These are phyloP conservation scores for Cairneyella variabilis DNA, from an alignment of 495 filamentous ascomycete species.

Conservation along the genomic window DNA sequence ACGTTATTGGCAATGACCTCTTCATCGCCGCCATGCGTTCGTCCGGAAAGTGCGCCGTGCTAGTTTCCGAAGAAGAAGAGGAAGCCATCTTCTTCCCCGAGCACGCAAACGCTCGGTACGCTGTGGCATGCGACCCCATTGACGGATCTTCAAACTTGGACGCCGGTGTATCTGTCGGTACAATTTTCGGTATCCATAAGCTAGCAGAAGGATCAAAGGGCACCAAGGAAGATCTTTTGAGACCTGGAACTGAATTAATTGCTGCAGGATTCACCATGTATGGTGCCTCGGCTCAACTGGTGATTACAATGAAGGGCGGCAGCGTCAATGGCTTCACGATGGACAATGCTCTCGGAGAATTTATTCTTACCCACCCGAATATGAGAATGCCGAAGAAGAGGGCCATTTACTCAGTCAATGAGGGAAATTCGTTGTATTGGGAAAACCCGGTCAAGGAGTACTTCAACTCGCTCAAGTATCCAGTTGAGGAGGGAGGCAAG, in stretches of 20 bases:
- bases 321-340: conserved; percentile 95
- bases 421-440: conserved; percentile 97
- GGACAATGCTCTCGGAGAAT: conserved; percentile 93
- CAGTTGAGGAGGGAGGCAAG: conserved; percentile 65
- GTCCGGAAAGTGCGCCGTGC: conserved; percentile 79
- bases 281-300: conserved; percentile 90
- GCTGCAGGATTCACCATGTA: conserved; percentile 99
- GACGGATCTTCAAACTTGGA: conserved; percentile 97
- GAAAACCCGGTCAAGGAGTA: conserved; percentile 83
- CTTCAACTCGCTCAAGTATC: conserved; percentile 82
- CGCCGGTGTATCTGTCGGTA: conserved; percentile 95
- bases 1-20: conserved; percentile 97
- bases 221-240: conserved; percentile 77
- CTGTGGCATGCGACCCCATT: conserved; percentile 95
- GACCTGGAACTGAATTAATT: conserved; percentile 84
- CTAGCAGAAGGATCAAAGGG: conserved; percentile 67
- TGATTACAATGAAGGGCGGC: conserved; percentile 94
- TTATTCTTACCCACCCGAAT: conserved; percentile 95
- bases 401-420: conserved; percentile 96
- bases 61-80: conserved; percentile 97
- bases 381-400: conserved; percentile 80
- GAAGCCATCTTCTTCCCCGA: conserved; percentile 84
- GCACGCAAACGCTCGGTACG: conserved; percentile 77
- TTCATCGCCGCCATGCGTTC: conserved; percentile 93
- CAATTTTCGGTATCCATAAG: conserved; percentile 94